Conservation (phyloP, 495 filamentous ascomycete genomes). For the Aspergillus olivimuriae region DNA sequence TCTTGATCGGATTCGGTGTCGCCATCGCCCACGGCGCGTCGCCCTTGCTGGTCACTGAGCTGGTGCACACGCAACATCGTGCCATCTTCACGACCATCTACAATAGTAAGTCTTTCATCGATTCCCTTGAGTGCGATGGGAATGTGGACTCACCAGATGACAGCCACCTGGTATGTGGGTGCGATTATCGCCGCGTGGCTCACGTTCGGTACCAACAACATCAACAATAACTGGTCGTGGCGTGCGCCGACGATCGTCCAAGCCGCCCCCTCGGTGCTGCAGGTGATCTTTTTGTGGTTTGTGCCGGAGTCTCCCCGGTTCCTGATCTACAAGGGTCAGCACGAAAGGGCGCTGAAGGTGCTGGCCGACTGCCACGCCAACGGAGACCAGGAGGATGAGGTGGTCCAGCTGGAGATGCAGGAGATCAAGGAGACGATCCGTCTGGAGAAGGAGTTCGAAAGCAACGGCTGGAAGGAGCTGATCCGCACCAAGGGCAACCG, state of each 20-base stretch:
- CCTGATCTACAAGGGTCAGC: constrained; percentile 30
- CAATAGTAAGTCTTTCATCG: constrained; percentile 47
- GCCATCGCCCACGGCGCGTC: constrained; percentile 58
- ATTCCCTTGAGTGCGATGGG: neutral
- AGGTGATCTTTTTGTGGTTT: constrained; percentile 42
- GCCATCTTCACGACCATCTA: constrained; percentile 60
- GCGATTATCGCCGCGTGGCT: constrained; percentile 39
- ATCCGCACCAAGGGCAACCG: constrained; percentile 64
- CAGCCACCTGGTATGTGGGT: constrained; percentile 24
- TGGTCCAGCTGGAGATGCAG: constrained; percentile 27
- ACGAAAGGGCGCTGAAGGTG: constrained; percentile 31
- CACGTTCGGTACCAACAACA: constrained; percentile 28
- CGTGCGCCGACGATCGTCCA: constrained; percentile 43
- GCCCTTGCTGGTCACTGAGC: constrained; percentile 58
- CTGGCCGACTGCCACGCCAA: constrained; percentile 32
- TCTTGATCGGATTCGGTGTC: constrained; percentile 52
- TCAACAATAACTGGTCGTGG: constrained; percentile 43
- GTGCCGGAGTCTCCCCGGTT: constrained; percentile 42
- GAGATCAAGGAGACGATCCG: constrained; percentile 29
- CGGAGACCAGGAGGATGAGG: constrained; percentile 18
- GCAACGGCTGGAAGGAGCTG: constrained; percentile 45
- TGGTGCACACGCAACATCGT: constrained; percentile 62
- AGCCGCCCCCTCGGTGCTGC: constrained; percentile 37
- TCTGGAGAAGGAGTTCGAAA: constrained; percentile 29
- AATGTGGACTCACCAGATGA: constrained; percentile 12